phyloP scores from a whole-genome alignment of 1,284 basidiomycete species.

The Ceratobasidium sp. region DNA sequence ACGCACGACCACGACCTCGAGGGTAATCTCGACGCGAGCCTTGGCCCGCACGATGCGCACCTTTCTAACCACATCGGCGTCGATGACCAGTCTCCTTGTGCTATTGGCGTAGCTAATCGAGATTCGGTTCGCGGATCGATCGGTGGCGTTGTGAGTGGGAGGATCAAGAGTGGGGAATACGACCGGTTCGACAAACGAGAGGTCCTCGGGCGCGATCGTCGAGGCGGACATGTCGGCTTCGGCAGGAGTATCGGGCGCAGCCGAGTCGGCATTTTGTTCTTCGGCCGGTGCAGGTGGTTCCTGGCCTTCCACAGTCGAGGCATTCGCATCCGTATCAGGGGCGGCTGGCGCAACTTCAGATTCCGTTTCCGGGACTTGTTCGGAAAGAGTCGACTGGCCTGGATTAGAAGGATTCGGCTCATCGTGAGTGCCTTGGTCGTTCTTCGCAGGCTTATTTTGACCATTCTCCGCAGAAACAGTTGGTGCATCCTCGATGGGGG shows the following conservation, averaged over 20 bases:
- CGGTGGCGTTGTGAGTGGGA: not conserved
- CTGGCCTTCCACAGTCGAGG: too few species aligned
- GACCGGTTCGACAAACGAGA: slow-evolving; percentile 23
- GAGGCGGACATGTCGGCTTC: slow-evolving; percentile 2
- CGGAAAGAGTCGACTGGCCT: too few species aligned
- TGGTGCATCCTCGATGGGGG: too few species aligned
- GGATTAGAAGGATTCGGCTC: too few species aligned
- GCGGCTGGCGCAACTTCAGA: not conserved
- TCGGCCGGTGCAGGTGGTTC: not conserved
- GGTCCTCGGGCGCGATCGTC: slow-evolving; percentile 4
- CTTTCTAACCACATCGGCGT: slow-evolving; percentile 83
- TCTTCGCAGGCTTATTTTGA: too few species aligned
- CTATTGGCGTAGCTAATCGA: slow-evolving; percentile 93
- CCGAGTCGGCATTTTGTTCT: not conserved
- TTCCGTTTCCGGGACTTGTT: not conserved
- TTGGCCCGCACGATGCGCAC: slow-evolving; percentile 82
- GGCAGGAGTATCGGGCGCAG: not conserved
- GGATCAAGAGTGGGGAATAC: slow-evolving; percentile 16
- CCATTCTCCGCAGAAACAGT: too few species aligned
- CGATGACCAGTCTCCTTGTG: slow-evolving; percentile 82
- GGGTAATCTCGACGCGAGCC: slow-evolving; percentile 82
- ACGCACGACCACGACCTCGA: slow-evolving; percentile 49
- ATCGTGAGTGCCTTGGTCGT: too few species aligned
- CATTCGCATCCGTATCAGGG: not conserved
- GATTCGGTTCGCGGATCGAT: slow-evolving; percentile 55